Evolutionary conservation across 2,329 filamentous ascomycete species (phyloP).

Genomic region (Bipolaris victoriae): DNA sequence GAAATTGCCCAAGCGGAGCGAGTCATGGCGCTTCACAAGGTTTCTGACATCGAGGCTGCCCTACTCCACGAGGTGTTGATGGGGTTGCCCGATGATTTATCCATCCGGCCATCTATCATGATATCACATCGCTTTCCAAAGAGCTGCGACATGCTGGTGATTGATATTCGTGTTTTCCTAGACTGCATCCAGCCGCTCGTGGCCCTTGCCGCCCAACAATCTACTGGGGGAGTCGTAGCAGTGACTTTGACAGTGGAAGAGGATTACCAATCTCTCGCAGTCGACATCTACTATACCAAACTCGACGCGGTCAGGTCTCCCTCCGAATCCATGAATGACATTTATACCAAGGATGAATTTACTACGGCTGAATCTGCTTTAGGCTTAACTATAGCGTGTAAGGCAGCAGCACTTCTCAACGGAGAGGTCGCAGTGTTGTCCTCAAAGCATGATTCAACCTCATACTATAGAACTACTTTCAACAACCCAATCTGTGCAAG

Average conservation of each 20-base stretch:
- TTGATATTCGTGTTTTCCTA: conserved; percentile 51
- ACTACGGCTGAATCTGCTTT: conserved; percentile 52
- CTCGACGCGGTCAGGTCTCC: conserved; percentile 48
- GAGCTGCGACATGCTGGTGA: conserved; percentile 40
- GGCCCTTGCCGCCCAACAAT: conserved; percentile 53
- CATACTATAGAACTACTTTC: conserved; percentile 51
- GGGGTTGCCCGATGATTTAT: conserved; percentile 38
- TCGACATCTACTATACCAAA: conserved; percentile 55
- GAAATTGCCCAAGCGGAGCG: conserved; percentile 35
- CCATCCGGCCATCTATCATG: conserved; percentile 38
- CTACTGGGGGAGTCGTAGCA: conserved; percentile 46
- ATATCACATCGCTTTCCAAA: conserved; percentile 41
- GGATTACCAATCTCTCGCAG: conserved; percentile 40
- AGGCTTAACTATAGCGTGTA: conserved; percentile 53
- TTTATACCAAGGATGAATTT: conserved; percentile 52
- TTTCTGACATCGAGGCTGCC: conserved; percentile 42
- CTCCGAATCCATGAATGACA: conserved; percentile 51
- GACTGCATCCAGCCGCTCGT: conserved; percentile 53
- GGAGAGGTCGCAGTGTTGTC: conserved; percentile 49
- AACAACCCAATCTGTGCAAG: conserved; percentile 33
- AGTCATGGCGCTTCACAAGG: conserved; percentile 33
- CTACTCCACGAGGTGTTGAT: conserved; percentile 39
- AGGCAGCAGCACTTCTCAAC: conserved; percentile 51
- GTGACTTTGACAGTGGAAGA: conserved; percentile 41
- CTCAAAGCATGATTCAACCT: conserved; percentile 47